These are phyloP conservation scores for Daedaleopsis nitida DNA, from an alignment of 768 basidiomycete species.

Conservation along the genomic window DNA sequence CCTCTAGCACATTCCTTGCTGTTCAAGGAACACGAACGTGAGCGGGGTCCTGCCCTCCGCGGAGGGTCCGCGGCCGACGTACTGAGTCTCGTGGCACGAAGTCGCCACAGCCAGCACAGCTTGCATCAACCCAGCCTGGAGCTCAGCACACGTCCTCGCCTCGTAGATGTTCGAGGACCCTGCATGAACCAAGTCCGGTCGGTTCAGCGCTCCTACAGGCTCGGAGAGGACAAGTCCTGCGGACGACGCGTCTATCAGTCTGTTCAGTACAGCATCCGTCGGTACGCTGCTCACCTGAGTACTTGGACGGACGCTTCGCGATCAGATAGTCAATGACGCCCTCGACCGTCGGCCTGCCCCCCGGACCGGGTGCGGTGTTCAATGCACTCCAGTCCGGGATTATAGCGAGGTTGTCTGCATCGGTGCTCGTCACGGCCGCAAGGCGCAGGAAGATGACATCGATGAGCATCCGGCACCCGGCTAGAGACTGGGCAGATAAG, in stretches of 20 bases:
- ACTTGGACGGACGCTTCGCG: not conserved
- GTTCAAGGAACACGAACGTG: not conserved
- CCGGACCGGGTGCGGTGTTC: not conserved
- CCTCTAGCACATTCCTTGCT: conserved; percentile 2
- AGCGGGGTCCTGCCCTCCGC: not conserved
- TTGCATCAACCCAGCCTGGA: not conserved
- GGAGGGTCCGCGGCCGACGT: not conserved
- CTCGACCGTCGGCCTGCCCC: not conserved
- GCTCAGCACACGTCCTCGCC: conserved; percentile 1
- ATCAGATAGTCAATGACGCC: conserved; percentile 6
- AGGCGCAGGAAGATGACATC: conserved; percentile 5
- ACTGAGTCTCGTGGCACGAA: not conserved
- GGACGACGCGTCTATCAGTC: not conserved
- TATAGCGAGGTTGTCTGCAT: not conserved
- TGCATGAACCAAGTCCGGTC: not conserved
- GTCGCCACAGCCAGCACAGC: conserved; percentile 1
- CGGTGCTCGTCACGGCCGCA: conserved; percentile 2
- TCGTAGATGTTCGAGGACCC: conserved; percentile 2
- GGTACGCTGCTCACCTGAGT: not conserved
- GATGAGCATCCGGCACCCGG: conserved; percentile 6
- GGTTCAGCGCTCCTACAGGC: conserved; percentile 5
- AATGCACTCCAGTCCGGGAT: conserved; percentile 1
- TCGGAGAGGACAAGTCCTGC: conserved; percentile 4
- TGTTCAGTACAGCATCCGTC: not conserved
- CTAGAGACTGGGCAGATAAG: conserved; percentile 1